Evolutionary conservation across 2,329 filamentous ascomycete species (phyloP), one percentile per base, ranked within the genome.

Genomic region (Clarireedia paspali): DNA sequence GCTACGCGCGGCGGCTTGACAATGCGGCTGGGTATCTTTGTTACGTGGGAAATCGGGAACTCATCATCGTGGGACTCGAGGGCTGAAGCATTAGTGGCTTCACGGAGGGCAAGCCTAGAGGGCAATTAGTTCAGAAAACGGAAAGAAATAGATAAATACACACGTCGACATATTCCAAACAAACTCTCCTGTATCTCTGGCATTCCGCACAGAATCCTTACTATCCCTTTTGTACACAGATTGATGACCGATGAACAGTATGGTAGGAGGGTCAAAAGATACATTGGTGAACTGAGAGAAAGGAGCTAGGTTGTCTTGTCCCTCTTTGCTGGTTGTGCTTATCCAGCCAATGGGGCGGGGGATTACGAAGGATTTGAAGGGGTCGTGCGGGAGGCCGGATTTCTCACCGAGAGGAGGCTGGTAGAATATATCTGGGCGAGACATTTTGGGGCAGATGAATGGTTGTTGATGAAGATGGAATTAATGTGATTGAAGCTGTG

Each of bases 151-250:
- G 4, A 44, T 23, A 2, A n/a, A 17, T 40, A 34, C 10, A 40
- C 34, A 61, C 58, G 55, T 60, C 27, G 59, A 55, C 59, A 61
- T 58, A 27, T 61, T 61, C 56, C 59, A 61, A 26, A 60, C 55
- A 23, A 61, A 61, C 34, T 61, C 55, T 3, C 53, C 55, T 12
- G 59, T 61, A 10, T 60, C 55, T n/a, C 47, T 47, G 6, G 55
- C 57, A 42, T 61, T 61, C 4, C 54, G 47, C 0, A 61, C 47
- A 2, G 58, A 57, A 42, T 61, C 59, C 36, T 61, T 61, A 10
- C 30, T 53, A 17, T 47, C 20, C 1, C 34, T n/a, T 39, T 53
- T 47, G 2, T 60, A 60, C 1, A 52, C 27, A 10, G 59, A 60
- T 39, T 57, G 53, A 53, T 60, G 58, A 2, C 45, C 58, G 10